Percentiles rank a stretch among this genome's conserved stretches.
These are phyloP conservation scores for Leucaena leucocephala DNA, from an alignment of 306 rosid genomes.

Conservation along the genomic window DNA sequence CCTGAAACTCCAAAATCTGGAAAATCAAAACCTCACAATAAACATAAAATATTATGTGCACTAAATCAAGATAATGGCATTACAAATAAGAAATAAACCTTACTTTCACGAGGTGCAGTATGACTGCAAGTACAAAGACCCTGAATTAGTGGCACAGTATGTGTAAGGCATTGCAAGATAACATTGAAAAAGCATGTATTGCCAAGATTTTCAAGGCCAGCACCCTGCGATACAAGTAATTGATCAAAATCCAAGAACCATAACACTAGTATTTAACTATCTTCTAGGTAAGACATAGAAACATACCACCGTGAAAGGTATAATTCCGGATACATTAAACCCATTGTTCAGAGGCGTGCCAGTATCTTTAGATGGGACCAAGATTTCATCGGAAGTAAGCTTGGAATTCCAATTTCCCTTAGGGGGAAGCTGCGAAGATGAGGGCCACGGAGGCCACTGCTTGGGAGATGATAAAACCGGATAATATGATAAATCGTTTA, in stretches of 20 bases:
- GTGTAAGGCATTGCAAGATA: constrained; percentile 87
- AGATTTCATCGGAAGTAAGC: not conserved
- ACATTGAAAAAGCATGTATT: constrained; percentile 89
- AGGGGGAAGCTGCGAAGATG: constrained; percentile 22
- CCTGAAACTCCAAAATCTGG: constrained; percentile 52
- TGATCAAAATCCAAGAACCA: constrained; percentile 16
- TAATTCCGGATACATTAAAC: constrained; percentile 19
- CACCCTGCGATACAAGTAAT: constrained; percentile 60
- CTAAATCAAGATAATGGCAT: not conserved
- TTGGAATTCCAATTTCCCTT: constrained; percentile 2
- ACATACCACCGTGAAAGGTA: constrained; percentile 52
- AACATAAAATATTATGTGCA: not conserved
- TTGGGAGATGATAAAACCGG: constrained; percentile 25
- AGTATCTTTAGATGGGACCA: not conserved
- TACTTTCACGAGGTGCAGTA: constrained; percentile 47
- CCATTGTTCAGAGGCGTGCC: not conserved
- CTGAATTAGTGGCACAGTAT: constrained; percentile 71
- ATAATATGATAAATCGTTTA: constrained; percentile 15
- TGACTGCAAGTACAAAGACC: constrained; percentile 62
- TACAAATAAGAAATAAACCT: constrained; percentile 29
- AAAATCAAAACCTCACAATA: constrained; percentile 12
- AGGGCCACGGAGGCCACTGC: constrained; percentile 12
- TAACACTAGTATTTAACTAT: not conserved
- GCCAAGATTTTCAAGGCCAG: constrained; percentile 81
- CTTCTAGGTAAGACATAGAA: not conserved